Evolutionary conservation across 306 rosid species (phyloP).

Genomic region (Cucumis melo): DNA sequence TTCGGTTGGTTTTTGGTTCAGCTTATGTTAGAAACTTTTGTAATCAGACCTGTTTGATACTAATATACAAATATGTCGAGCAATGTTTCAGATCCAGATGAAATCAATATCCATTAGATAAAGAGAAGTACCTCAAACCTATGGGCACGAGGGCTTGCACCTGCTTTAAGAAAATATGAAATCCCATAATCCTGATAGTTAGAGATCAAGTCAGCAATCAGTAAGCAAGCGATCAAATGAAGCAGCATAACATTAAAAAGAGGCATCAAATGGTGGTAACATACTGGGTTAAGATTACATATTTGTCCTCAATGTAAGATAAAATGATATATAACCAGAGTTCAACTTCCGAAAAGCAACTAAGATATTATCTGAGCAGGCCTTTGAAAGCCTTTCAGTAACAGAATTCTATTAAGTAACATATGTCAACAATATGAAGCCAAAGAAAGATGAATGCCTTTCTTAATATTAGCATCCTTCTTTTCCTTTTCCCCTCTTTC

Average conservation of each 20-base stretch:
- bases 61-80: not conserved
- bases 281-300: not conserved
- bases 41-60: not conserved
- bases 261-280: not conserved
- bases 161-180: conserved; percentile 25
- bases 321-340: not conserved
- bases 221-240: not conserved
- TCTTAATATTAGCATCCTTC: not conserved
- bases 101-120: not conserved
- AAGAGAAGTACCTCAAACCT: conserved; percentile 64
- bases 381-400: not conserved
- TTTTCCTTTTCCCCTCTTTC: not conserved
- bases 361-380: not conserved
- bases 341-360: not conserved
- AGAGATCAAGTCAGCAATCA: not conserved
- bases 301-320: not conserved
- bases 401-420: not conserved
- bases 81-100: not conserved
- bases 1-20: not conserved
- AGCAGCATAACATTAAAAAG: not conserved
- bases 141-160: conserved; percentile 40
- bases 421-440: not conserved
- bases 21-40: not conserved
- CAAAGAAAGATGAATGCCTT: not conserved
- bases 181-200: conserved; percentile 55